Base-by-base conservation (phyloP, 768 basidiomycete genomes). In the Naganishia friedmannii region DNA sequence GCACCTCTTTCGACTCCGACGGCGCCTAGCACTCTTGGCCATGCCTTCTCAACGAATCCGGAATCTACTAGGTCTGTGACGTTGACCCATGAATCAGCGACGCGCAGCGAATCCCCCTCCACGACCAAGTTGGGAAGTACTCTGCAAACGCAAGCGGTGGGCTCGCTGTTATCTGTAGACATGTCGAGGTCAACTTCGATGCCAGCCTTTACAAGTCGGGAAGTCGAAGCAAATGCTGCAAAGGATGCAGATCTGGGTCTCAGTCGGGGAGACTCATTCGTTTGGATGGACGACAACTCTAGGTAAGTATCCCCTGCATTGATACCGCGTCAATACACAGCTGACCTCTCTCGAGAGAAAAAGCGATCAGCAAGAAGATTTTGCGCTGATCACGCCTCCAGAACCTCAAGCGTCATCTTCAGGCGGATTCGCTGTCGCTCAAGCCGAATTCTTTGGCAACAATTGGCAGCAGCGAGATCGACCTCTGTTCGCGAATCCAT, bases 191-290 rank as follows among this genome's bases (percentile, higher is more conserved):
- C 74, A 0, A 76, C 74, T 51, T 77, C 76, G 0, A 58, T 78
- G 19, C 79, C 79, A 0, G 73, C 78, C 0, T 66, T 80, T 60
- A 78, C 77, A 0, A 66, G 75, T 15, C 53, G 76, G 54, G 79
- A 78, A 53, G 37, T 76, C 21, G 65, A 77, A 15, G 77, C 77
- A 46, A 63, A 77, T 32, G 72, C 70, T 53, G 71, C 75, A 51
- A 80, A 78, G 65, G 79, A 80, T 55, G 76, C 67, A 1, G 78
- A 78, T 63, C 48, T 78, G 53, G 79, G 79, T 7, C 77, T 80
- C n/a, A 69, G 68, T n/a, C 53, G 77, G 23, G 77, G 77, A 5
- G 72, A 74, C 23, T 67, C 70, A 23, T 77, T 74, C 73, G 77
- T 76, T 31, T 80, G 79, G 79, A 73, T 80, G 28, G 42, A 45